A percentile compares a stretch with the other conserved stretches of the same genome.
Evolutionary conservation across 352 stramenopile species (phyloP).

Genomic region (Globisporangium uncinulatum): DNA sequence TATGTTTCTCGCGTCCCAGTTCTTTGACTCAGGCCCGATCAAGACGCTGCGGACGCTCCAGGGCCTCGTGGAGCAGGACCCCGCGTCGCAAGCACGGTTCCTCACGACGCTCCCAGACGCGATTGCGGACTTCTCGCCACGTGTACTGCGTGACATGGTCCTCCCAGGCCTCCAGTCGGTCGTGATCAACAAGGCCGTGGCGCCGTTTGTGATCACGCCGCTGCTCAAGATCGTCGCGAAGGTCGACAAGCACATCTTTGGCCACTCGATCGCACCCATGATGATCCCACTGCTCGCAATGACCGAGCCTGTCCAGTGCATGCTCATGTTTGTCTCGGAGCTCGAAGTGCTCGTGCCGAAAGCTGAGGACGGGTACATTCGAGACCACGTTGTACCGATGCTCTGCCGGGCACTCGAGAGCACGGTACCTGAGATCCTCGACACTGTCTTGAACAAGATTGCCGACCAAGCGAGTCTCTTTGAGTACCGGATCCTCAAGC

Average conservation of each 20-base stretch:
- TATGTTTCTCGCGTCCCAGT: conserved; percentile 73
- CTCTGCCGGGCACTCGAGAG: conserved; percentile 77
- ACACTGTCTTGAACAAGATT: conserved; percentile 87
- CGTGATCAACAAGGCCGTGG: conserved; percentile 84
- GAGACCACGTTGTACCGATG: conserved; percentile 87
- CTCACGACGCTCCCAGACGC: conserved; percentile 61
- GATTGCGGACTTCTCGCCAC: conserved; percentile 73
- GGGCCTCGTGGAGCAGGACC: conserved; percentile 80
- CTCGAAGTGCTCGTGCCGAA: conserved; percentile 79
- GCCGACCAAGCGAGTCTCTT: conserved; percentile 83
- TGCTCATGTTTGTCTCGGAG: conserved; percentile 89
- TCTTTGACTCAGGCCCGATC: conserved; percentile 83
- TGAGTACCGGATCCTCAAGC: conserved; percentile 86
- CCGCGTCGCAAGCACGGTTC: conserved; percentile 76
- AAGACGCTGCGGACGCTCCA: conserved; percentile 80
- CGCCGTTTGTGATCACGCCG: conserved; percentile 84
- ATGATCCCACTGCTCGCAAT: conserved; percentile 78
- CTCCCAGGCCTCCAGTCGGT: conserved; percentile 70
- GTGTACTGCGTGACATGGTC: conserved; percentile 81
- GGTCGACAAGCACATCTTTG: conserved; percentile 81
- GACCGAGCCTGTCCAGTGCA: conserved; percentile 83
- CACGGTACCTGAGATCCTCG: conserved; percentile 80
- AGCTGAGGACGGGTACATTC: conserved; percentile 83
- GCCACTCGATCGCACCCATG: conserved; percentile 71
- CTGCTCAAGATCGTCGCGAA: conserved; percentile 86